phyloP scores from a whole-genome alignment of 306 rosid species.

The Vicia faba region DNA sequence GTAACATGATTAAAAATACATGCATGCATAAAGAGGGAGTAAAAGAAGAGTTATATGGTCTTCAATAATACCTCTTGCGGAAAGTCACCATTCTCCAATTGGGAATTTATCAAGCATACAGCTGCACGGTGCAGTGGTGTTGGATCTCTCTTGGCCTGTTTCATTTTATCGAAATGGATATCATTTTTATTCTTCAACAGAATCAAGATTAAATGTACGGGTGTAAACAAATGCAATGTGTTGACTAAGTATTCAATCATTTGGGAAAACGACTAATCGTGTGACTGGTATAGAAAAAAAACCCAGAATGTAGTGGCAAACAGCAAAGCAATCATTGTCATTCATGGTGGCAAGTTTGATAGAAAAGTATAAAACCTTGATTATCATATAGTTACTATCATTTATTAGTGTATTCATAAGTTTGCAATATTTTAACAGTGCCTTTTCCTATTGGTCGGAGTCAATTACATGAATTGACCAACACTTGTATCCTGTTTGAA shows the following conservation, averaged over 20 bases:
- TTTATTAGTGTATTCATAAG: no score
- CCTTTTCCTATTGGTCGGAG: no score
- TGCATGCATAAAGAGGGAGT: neutral
- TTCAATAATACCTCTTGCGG: constrained; percentile 73
- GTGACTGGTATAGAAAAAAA: neutral
- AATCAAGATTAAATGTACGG: neutral
- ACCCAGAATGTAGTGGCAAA: constrained; percentile 8
- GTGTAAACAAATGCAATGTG: neutral
- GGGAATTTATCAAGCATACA: constrained; percentile 67
- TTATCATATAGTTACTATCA: neutral
- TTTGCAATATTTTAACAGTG: no score
- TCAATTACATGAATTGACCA: neutral
- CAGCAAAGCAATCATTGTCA: neutral
- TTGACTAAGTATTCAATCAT: neutral
- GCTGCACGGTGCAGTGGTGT: constrained; percentile 78
- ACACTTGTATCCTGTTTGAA: neutral
- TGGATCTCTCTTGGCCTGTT: constrained; percentile 77
- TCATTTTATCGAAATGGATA: constrained; percentile 1
- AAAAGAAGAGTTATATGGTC: neutral
- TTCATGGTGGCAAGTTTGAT: neutral
- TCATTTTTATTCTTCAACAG: constrained; percentile 2
- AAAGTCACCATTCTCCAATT: constrained; percentile 84
- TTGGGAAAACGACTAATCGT: neutral
- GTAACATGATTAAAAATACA: constrained; percentile 20
- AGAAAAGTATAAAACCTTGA: neutral